These are phyloP conservation scores for Aspergillus sp. DNA, from an alignment of 2,329 filamentous ascomycete species.

Conservation along the genomic window DNA sequence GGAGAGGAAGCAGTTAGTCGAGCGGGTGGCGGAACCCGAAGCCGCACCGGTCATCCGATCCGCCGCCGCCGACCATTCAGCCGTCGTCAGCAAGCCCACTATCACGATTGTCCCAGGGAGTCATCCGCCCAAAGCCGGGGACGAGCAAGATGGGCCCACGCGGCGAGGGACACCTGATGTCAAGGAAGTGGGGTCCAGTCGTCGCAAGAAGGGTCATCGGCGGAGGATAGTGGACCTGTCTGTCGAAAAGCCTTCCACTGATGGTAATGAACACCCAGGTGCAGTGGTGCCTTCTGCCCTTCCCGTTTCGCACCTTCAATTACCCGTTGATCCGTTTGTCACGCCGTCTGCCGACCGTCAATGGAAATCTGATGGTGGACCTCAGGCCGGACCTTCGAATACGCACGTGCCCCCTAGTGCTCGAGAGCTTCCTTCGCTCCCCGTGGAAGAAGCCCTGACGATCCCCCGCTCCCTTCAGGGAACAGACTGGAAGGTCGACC, in stretches of 20 bases:
- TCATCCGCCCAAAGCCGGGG: background rate
- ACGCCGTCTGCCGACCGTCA: slow-evolving; percentile 25
- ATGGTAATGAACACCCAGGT: slow-evolving; percentile 27
- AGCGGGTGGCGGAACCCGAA: slow-evolving; percentile 72
- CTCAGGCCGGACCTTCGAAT: slow-evolving; percentile 26
- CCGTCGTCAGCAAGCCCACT: slow-evolving; percentile 66
- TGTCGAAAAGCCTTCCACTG: slow-evolving; percentile 38
- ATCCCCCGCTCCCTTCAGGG: slow-evolving; percentile 23
- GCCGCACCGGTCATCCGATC: slow-evolving; percentile 76
- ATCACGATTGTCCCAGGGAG: slow-evolving; percentile 15
- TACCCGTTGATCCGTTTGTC: slow-evolving; percentile 23
- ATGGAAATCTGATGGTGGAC: slow-evolving; percentile 30
- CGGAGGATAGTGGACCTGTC: slow-evolving; percentile 59
- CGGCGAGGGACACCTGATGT: slow-evolving; percentile 22
- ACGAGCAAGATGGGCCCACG: slow-evolving; percentile 12
- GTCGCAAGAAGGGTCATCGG: slow-evolving; percentile 51
- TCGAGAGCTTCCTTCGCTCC: slow-evolving; percentile 15
- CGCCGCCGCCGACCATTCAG: slow-evolving; percentile 58
- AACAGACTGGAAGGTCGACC: slow-evolving; percentile 48
- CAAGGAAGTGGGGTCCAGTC: slow-evolving; percentile 30
- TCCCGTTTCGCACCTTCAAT: slow-evolving; percentile 28
- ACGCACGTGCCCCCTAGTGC: slow-evolving; percentile 17
- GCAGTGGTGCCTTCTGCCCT: slow-evolving; percentile 28
- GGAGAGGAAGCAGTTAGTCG: slow-evolving; percentile 79
- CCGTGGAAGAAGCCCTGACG: slow-evolving; percentile 15